Conservation (phyloP, 2,329 filamentous ascomycete species). For the Scedosporium dehoogii region DNA sequence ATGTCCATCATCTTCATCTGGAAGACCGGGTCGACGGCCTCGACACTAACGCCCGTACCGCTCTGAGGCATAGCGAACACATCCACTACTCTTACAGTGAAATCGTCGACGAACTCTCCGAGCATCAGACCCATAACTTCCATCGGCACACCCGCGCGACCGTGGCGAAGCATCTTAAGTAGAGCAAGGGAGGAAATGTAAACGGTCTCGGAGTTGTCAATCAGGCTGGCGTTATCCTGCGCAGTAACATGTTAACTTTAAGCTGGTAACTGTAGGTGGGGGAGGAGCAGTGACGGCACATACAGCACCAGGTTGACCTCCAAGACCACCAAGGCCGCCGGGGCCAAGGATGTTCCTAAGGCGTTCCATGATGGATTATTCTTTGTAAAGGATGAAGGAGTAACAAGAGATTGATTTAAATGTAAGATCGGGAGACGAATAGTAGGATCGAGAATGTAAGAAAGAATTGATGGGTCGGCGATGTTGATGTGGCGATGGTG, state of each 20-base stretch:
- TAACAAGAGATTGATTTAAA: background rate
- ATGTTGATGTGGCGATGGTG: background rate
- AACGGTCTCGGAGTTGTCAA: constrained; percentile 98
- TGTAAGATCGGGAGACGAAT: background rate
- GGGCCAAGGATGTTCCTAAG: constrained; percentile 82
- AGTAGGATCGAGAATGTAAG: background rate
- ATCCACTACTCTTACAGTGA: constrained; percentile 84
- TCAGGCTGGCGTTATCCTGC: constrained; percentile 84
- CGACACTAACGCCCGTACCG: constrained; percentile 94
- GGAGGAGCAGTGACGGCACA: background rate
- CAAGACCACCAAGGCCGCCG: constrained; percentile 53
- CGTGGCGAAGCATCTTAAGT: constrained; percentile 97
- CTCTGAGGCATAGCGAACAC: constrained; percentile 99
- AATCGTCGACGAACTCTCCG: constrained; percentile 42
- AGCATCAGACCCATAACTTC: constrained; percentile 97
- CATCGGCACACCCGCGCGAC: constrained; percentile 96
- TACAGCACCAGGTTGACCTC: constrained; percentile 25
- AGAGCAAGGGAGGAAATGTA: constrained; percentile 97
- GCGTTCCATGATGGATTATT: constrained; percentile 62
- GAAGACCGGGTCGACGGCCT: constrained; percentile 96
- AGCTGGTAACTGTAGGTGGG: background rate
- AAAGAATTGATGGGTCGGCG: background rate
- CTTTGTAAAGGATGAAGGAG: background rate
- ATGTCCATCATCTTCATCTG: constrained; percentile 99
- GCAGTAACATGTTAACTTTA: background rate